Percentiles rank a stretch among this genome's conserved stretches.
Conservation (phyloP, 2,329 filamentous ascomycete species). For the Trichoderma sp. region DNA sequence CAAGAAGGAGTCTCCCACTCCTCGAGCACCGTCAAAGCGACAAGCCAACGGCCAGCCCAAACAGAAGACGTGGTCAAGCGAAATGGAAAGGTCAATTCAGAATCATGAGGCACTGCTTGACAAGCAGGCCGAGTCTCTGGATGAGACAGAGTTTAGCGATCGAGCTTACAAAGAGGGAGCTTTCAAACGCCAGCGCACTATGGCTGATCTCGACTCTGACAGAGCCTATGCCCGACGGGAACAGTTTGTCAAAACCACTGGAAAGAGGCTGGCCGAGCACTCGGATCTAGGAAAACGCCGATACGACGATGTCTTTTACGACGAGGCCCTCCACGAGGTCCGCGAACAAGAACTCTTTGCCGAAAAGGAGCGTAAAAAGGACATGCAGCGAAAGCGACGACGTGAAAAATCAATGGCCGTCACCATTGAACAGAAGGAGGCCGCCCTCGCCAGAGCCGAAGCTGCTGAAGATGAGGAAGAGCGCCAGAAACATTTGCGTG, state of each 20-base stretch:
- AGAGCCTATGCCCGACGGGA: slow-evolving; percentile 64
- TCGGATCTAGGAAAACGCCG: slow-evolving; percentile 71
- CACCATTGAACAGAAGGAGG: slow-evolving; percentile 86
- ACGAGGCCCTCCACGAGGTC: slow-evolving; percentile 81
- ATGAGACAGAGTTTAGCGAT: slow-evolving; percentile 46
- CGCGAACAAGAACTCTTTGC: slow-evolving; percentile 87
- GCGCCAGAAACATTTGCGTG: slow-evolving; percentile 75
- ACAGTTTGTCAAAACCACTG: slow-evolving; percentile 61
- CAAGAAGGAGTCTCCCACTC: slow-evolving; percentile 49
- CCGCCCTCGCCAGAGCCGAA: slow-evolving; percentile 75
- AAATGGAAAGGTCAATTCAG: slow-evolving; percentile 47
- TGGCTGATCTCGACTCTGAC: slow-evolving; percentile 61
- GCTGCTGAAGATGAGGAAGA: slow-evolving; percentile 81
- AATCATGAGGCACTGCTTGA: slow-evolving; percentile 46
- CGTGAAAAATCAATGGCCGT: slow-evolving; percentile 95
- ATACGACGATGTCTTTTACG: slow-evolving; percentile 75
- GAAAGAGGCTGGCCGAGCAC: slow-evolving; percentile 66
- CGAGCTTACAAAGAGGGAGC: slow-evolving; percentile 55
- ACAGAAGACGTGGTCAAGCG: slow-evolving; percentile 57
- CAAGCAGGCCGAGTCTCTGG: slow-evolving; percentile 47
- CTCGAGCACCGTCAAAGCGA: slow-evolving; percentile 56
- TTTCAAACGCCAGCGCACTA: slow-evolving; percentile 68
- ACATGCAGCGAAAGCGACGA: slow-evolving; percentile 96
- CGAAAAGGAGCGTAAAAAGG: slow-evolving; percentile 99
- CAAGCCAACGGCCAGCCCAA: slow-evolving; percentile 63